Conservation (phyloP, 2,329 filamentous ascomycete genomes). For the Hysterium pulicare region DNA sequence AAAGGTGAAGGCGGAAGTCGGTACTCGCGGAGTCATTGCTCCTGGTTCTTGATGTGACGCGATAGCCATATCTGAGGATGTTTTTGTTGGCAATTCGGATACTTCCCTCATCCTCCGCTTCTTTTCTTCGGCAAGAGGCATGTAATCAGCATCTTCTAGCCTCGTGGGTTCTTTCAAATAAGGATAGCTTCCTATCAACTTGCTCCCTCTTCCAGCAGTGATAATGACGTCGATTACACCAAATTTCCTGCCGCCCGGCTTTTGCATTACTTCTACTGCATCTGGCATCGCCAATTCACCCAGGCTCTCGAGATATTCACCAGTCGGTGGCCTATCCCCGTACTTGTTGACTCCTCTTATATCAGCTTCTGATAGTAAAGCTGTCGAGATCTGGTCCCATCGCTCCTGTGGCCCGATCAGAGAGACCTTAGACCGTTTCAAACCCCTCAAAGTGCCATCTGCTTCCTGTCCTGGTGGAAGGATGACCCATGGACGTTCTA, state of each 20-base stretch:
- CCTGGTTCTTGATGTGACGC: too few species aligned
- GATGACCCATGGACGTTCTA: conserved; percentile 47
- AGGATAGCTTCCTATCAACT: conserved; percentile 15
- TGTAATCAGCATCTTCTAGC: conserved; percentile 20
- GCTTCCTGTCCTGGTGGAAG: conserved; percentile 21
- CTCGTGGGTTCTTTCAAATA: conserved; percentile 24
- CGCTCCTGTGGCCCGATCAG: conserved; percentile 20
- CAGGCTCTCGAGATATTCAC: conserved; percentile 38
- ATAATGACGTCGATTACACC: conserved; percentile 40
- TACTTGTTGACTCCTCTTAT: conserved; percentile 29
- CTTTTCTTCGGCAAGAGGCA: conserved; percentile 1
- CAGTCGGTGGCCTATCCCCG: conserved; percentile 33
- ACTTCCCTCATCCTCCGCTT: neutral
- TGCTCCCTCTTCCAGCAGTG: conserved; percentile 26
- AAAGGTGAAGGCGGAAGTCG: neutral
- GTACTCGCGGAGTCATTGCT: too few species aligned
- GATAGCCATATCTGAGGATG: too few species aligned
- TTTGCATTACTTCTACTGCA: conserved; percentile 28
- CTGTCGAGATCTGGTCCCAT: conserved; percentile 32
- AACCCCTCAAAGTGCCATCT: conserved; percentile 16
- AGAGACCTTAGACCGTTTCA: conserved; percentile 5
- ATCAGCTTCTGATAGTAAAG: conserved; percentile 32
- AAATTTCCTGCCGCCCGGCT: conserved; percentile 24
- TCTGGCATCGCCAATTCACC: conserved; percentile 37
- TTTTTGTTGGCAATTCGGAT: neutral